phyloP scores from a whole-genome alignment of 306 rosid genomes.

The Cicer bijugum region DNA sequence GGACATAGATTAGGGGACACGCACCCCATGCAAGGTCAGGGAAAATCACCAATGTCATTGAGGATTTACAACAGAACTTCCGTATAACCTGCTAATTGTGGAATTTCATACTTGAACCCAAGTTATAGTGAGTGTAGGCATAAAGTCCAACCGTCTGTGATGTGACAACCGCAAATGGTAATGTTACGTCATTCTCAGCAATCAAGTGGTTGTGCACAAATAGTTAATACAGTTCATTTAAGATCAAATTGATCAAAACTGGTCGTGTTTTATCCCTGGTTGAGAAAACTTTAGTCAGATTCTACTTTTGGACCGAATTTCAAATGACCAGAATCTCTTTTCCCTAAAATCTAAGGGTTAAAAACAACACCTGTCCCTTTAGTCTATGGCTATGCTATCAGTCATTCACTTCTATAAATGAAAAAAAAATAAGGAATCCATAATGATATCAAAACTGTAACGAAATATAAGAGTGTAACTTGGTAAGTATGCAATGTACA shows the following conservation, averaged over 20 bases:
- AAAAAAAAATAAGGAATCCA: not conserved
- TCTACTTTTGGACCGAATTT: not conserved
- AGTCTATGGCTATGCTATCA: not conserved
- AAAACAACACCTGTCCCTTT: not conserved
- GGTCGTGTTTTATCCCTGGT: not conserved
- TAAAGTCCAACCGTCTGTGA: no score
- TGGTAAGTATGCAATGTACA: not conserved
- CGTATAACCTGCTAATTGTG: no score
- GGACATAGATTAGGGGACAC: not conserved
- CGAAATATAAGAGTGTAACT: not conserved
- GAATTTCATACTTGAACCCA: no score
- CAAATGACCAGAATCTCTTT: not conserved
- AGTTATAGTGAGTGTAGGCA: no score
- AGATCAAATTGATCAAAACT: not conserved
- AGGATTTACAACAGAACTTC: no score
- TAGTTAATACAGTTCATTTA: not conserved
- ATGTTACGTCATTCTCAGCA: not conserved
- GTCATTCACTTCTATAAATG: not conserved
- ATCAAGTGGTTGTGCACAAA: not conserved
- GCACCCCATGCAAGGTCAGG: no score
- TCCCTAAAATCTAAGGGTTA: not conserved
- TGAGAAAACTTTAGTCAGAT: not conserved
- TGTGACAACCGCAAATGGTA: no score
- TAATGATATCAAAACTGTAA: not conserved
- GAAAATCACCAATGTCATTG: no score